phyloP scores from a whole-genome alignment of 495 filamentous ascomycete species.

The Podospora anserina region DNA sequence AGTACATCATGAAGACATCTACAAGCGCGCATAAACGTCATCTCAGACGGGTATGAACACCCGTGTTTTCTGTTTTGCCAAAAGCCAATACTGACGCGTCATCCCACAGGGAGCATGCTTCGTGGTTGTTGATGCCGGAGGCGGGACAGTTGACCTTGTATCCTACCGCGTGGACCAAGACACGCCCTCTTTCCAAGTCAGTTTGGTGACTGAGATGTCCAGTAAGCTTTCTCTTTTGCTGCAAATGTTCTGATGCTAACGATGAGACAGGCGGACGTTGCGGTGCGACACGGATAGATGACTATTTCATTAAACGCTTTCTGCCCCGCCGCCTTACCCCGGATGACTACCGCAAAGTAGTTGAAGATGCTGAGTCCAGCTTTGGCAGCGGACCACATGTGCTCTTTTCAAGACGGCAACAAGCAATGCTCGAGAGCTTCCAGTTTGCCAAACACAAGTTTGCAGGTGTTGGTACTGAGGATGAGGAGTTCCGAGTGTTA shows the following conservation, averaged over 20 bases:
- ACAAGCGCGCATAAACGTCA: background rate
- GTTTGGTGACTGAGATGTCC: background rate
- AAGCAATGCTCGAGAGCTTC: constrained; percentile 1
- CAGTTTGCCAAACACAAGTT: constrained; percentile 1
- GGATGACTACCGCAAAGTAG: background rate
- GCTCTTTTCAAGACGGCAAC: background rate
- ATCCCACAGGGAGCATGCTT: background rate
- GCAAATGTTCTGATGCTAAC: background rate
- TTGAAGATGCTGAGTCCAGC: background rate
- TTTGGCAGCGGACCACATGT: background rate
- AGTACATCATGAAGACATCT: background rate
- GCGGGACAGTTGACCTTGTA: background rate
- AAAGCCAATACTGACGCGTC: background rate
- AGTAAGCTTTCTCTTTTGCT: background rate
- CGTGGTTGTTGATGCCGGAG: constrained; percentile 1
- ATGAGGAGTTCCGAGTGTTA: background rate
- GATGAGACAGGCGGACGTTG: background rate
- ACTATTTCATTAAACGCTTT: constrained; percentile 1
- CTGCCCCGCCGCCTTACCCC: background rate
- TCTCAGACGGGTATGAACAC: background rate
- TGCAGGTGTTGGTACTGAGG: background rate
- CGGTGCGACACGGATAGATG: background rate
- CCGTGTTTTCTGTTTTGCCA: background rate
- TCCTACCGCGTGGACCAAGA: background rate
- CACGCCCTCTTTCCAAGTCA: background rate